These are phyloP conservation scores for Avena eriantha DNA, from an alignment of 176 grass and related monocot genomes.

Conservation along the genomic window DNA sequence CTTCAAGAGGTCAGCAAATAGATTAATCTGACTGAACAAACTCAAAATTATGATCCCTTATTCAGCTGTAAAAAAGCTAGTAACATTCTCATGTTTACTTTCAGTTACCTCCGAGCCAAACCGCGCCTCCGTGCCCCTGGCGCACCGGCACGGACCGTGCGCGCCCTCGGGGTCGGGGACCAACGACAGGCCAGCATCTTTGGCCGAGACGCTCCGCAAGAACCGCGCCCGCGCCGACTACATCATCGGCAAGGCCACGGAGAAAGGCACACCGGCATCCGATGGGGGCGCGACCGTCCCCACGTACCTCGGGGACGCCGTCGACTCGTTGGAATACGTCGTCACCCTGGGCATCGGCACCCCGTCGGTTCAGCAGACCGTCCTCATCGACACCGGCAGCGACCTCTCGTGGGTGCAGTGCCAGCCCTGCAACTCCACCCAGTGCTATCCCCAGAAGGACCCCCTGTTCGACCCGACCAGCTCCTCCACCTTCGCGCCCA, in stretches of 20 bases:
- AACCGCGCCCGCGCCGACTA: background rate
- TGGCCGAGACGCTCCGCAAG: background rate
- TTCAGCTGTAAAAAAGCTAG: background rate
- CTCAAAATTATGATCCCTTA: background rate
- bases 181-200: conserved; percentile 2
- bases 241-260: background rate
- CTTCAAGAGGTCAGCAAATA: background rate
- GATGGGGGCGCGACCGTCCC: conserved; percentile 1
- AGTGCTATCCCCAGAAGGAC: conserved; percentile 51
- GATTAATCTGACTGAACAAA: background rate
- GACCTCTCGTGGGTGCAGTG: conserved; percentile 86
- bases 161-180: background rate
- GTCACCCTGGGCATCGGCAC: conserved; percentile 44
- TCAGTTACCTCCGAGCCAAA: background rate
- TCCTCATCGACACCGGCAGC: conserved; percentile 76
- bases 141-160: too few species aligned
- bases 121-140: conserved; percentile 36
- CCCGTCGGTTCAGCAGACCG: conserved; percentile 20
- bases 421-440: conserved; percentile 45
- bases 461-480: conserved; percentile 23
- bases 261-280: background rate
- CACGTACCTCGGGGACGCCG: background rate
- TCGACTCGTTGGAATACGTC: conserved; percentile 48
- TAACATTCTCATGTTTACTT: background rate
- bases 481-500: conserved; percentile 22